Evolutionary conservation across 108 stramenopile species (phyloP).

Genomic region (Fistulifera solaris): DNA sequence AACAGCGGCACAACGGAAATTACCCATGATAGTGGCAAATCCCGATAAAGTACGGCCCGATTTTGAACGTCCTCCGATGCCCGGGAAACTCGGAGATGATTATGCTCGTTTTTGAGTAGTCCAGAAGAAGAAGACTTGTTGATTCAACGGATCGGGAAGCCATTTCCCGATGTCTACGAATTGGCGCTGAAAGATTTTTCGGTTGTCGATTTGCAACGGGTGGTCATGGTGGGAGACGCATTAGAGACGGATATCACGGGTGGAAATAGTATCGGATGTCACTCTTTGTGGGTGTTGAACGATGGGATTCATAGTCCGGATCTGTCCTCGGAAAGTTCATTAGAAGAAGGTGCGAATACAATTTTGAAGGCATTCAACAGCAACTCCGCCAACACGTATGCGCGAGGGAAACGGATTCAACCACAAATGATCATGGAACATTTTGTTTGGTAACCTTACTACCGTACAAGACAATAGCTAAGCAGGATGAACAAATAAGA

Average conservation of each 20-base stretch:
- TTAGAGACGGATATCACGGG: slow-evolving; percentile 79
- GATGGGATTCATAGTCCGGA: slow-evolving; percentile 57
- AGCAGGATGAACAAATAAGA: too few relatives aligned
- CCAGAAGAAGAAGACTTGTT: slow-evolving; percentile 23
- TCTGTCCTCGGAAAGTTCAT: slow-evolving; percentile 18
- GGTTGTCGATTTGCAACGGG: slow-evolving; percentile 15
- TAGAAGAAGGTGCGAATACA: slow-evolving; percentile 19
- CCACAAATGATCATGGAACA: slow-evolving; percentile 18
- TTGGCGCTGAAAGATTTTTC: slow-evolving; percentile 29
- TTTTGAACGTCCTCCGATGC: slow-evolving; percentile 78
- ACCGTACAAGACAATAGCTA: neutral
- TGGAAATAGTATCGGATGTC: slow-evolving; percentile 31
- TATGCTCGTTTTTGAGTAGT: slow-evolving; percentile 47
- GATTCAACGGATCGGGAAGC: slow-evolving; percentile 72
- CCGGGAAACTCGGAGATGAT: slow-evolving; percentile 74
- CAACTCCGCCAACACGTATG: slow-evolving; percentile 18
- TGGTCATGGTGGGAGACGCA: slow-evolving; percentile 77
- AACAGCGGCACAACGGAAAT: slow-evolving; percentile 40
- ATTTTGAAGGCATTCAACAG: slow-evolving; percentile 49
- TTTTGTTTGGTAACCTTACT: slow-evolving; percentile 26
- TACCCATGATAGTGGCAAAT: slow-evolving; percentile 90
- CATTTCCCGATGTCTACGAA: slow-evolving; percentile 67
- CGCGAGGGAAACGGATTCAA: slow-evolving; percentile 12
- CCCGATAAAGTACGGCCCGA: slow-evolving; percentile 85
- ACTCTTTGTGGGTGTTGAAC: slow-evolving; percentile 58